Evolutionary conservation across 768 basidiomycete genomes (phyloP).

Genomic region (Ramaria sp.): DNA sequence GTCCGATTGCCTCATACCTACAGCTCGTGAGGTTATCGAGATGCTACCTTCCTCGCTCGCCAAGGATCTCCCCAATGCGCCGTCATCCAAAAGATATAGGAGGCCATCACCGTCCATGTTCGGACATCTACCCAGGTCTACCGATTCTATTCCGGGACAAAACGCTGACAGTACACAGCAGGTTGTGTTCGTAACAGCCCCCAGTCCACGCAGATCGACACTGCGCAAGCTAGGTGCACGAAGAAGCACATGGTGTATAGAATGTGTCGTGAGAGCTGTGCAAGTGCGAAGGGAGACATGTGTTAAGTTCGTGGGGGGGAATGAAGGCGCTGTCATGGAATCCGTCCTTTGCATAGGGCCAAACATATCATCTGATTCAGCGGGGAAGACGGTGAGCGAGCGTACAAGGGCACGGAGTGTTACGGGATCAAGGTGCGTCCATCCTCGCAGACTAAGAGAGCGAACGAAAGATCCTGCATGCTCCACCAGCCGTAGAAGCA

Average conservation of each 20-base stretch:
- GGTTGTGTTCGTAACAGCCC: constrained; percentile 61
- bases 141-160: constrained; percentile 42
- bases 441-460: constrained; percentile 53
- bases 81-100: constrained; percentile 28
- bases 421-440: constrained; percentile 37
- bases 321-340: constrained; percentile 22
- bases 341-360: constrained; percentile 18
- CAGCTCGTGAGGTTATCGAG: neutral
- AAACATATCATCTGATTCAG: neutral
- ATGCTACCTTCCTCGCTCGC: constrained; percentile 15
- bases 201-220: constrained; percentile 58
- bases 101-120: constrained; percentile 62
- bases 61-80: constrained; percentile 16
- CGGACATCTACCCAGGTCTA: constrained; percentile 65
- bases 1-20: neutral
- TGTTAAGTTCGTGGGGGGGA: constrained; percentile 50
- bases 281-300: constrained; percentile 67
- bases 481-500: constrained; percentile 43
- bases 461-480: constrained; percentile 55
- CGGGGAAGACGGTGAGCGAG: neutral
- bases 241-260: constrained; percentile 60
- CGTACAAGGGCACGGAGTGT: constrained; percentile 40
- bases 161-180: constrained; percentile 53
- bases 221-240: constrained; percentile 48
- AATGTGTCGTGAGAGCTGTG: constrained; percentile 46